These are phyloP conservation scores for Rhododendron simsii DNA, from an alignment of 148 eudicot genomes.

Conservation along the genomic window DNA sequence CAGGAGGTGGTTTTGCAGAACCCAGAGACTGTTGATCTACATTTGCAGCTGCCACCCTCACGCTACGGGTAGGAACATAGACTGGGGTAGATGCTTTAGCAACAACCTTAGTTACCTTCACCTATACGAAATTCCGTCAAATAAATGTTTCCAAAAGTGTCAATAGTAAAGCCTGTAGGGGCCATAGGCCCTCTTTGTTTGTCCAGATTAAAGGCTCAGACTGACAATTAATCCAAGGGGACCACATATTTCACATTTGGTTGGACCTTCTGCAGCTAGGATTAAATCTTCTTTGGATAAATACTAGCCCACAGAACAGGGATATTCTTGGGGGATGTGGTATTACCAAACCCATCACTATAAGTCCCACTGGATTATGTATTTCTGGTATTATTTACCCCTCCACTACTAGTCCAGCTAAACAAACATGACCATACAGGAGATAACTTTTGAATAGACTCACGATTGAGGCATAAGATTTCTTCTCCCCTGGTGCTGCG, in stretches of 20 bases:
- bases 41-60: constrained; percentile 39
- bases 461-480: constrained; percentile 70
- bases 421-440: neutral
- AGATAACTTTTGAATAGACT: constrained; percentile 22
- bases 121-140: constrained; percentile 23
- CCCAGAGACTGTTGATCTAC: constrained; percentile 25
- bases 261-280: neutral
- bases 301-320: neutral
- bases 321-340: neutral
- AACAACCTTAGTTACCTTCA: constrained; percentile 47
- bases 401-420: neutral
- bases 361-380: neutral
- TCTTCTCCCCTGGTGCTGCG: constrained; percentile 35
- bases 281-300: neutral
- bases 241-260: neutral
- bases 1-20: constrained; percentile 16
- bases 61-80: constrained; percentile 30
- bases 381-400: neutral
- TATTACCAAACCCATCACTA: neutral
- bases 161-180: constrained; percentile 33
- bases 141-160: neutral
- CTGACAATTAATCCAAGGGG: neutral
- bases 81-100: constrained; percentile 25
- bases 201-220: neutral
- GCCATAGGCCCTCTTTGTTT: constrained; percentile 23